Evolutionary conservation across 179 eudicot species (phyloP).

Genomic region (Actinidia arguta): DNA sequence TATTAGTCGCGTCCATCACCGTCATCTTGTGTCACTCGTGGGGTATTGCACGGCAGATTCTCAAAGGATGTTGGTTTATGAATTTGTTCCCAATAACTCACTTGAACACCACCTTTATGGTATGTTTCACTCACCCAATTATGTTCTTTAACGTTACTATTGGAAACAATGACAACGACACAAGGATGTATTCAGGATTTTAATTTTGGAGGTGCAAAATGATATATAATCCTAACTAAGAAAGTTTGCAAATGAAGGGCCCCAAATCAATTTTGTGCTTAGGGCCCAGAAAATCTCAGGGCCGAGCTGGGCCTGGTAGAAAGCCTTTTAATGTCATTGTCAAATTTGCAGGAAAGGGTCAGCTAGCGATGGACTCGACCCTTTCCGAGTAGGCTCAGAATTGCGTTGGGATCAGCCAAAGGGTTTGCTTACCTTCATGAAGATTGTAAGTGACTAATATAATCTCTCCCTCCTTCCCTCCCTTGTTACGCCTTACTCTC

Average conservation of each 20-base stretch:
- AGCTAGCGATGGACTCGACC: constrained; percentile 39
- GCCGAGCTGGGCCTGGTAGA: too few relatives aligned
- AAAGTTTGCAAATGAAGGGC: too few relatives aligned
- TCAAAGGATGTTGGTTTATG: constrained; percentile 44
- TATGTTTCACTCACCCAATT: constrained; percentile 26
- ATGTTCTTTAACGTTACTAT: too few relatives aligned
- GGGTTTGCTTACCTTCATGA: constrained; percentile 70
- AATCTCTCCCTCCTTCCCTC: not conserved
- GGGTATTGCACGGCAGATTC: constrained; percentile 33
- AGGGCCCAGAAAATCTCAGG: too few relatives aligned
- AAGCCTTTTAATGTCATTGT: not conserved
- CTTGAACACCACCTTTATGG: constrained; percentile 43
- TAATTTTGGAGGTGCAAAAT: too few relatives aligned
- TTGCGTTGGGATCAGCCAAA: constrained; percentile 64
- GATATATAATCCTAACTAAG: too few relatives aligned
- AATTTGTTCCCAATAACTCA: constrained; percentile 33
- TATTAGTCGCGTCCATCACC: constrained; percentile 40
- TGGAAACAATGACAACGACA: too few relatives aligned
- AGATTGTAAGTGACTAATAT: constrained; percentile 43
- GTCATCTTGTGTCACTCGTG: constrained; percentile 37
- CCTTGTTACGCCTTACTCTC: not conserved
- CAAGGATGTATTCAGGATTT: too few relatives aligned
- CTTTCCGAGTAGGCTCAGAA: constrained; percentile 43
- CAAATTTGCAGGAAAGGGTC: constrained; percentile 41
- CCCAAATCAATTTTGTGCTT: too few relatives aligned